Conservation (phyloP, 139 green algal species). For the Closterium sp. region DNA sequence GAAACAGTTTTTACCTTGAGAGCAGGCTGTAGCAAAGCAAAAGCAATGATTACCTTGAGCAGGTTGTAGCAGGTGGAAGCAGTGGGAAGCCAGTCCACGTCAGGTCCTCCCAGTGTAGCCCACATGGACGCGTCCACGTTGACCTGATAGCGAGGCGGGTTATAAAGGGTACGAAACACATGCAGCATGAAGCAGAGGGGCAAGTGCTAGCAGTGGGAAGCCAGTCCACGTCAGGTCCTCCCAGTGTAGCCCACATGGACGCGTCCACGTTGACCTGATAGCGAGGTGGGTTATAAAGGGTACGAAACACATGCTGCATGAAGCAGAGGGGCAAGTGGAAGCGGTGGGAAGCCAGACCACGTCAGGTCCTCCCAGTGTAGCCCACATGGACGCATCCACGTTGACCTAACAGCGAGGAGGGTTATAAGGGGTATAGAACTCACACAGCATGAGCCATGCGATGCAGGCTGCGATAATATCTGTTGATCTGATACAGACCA, state of each 20-base stretch:
- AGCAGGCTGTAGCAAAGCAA: neutral
- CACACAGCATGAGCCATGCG: too few relatives aligned
- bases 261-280: neutral
- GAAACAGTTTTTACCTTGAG: too few relatives aligned
- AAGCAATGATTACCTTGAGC: conserved; percentile 19
- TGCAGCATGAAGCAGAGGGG: too few relatives aligned
- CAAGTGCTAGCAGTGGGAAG: too few relatives aligned
- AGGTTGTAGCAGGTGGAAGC: conserved; percentile 49
- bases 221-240: neutral
- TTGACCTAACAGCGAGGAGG: neutral
- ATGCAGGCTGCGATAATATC: too few relatives aligned
- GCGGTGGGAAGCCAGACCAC: conserved; percentile 15
- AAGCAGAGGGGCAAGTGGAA: neutral
- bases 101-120: neutral
- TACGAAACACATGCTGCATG: neutral
- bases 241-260: neutral
- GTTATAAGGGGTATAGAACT: neutral
- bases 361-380: conserved; percentile 3
- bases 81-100: conserved; percentile 21
- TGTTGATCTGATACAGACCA: too few relatives aligned
- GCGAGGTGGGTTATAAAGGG: neutral
- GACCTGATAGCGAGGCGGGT: neutral
- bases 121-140: neutral
- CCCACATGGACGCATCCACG: neutral
- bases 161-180: too few relatives aligned